These are phyloP conservation scores for Stemphylium vesicarium DNA, from an alignment of 2,329 filamentous ascomycete species.

Conservation along the genomic window DNA sequence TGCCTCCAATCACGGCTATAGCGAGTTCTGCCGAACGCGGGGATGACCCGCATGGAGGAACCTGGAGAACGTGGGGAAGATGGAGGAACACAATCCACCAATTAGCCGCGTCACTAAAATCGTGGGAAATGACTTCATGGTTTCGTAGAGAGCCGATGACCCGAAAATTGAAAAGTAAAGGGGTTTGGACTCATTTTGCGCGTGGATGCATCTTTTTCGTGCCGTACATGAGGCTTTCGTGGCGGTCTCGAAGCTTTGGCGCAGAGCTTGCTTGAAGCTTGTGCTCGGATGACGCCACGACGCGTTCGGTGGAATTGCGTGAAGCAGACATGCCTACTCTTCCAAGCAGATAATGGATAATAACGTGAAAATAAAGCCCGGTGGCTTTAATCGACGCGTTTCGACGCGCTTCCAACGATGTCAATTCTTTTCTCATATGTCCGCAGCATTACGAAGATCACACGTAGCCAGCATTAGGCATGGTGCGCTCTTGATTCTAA, in stretches of 20 bases:
- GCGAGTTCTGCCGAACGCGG: constrained; percentile 14
- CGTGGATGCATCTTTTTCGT: not conserved
- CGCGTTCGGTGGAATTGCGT: not conserved
- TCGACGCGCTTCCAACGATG: too few relatives aligned
- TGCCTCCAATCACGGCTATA: constrained; percentile 9
- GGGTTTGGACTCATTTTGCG: not conserved
- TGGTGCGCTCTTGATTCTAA: too few relatives aligned
- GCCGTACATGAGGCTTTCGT: not conserved
- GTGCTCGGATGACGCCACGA: not conserved
- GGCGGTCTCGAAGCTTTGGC: constrained; percentile 5
- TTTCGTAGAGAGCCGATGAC: not conserved
- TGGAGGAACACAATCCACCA: constrained; percentile 30
- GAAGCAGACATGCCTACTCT: not conserved
- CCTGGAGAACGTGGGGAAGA: constrained; percentile 19
- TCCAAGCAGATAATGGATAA: not conserved
- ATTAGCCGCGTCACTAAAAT: constrained; percentile 8
- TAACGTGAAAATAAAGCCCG: too few relatives aligned
- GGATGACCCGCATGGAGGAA: constrained; percentile 15
- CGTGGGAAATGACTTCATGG: not conserved
- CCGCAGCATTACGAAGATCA: too few relatives aligned
- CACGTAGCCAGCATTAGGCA: too few relatives aligned
- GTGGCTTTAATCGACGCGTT: too few relatives aligned
- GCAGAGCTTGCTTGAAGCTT: constrained; percentile 4
- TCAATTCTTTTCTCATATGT: too few relatives aligned
- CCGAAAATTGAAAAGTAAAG: not conserved